A percentile compares a stretch with the other conserved stretches of the same genome.
Conservation (phyloP, 2,329 filamentous ascomycete species). For the Fusarium brevicatenulatum region DNA sequence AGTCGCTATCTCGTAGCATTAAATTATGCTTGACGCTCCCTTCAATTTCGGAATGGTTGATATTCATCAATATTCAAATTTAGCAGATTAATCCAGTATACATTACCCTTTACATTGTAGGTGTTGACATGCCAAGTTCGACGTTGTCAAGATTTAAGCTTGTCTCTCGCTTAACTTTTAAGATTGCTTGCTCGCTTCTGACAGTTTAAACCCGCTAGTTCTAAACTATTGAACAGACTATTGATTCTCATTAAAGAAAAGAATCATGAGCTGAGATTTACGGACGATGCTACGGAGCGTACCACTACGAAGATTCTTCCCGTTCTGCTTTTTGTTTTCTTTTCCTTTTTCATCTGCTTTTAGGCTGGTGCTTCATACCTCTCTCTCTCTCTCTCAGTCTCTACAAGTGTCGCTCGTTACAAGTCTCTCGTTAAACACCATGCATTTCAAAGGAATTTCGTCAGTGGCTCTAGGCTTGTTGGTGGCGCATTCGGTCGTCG, state of each 20-base stretch:
- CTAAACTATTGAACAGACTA: neutral
- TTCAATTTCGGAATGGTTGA: no score
- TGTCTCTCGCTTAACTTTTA: neutral
- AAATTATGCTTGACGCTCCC: no score
- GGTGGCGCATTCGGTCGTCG: neutral
- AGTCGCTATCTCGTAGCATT: no score
- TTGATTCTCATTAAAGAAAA: neutral
- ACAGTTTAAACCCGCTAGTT: neutral
- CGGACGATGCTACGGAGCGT: rapidly evolving
- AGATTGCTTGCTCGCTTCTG: neutral
- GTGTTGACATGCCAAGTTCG: neutral
- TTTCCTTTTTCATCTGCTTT: neutral
- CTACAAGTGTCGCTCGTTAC: neutral
- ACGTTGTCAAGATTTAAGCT: neutral
- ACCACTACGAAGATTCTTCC: neutral
- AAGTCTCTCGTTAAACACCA: neutral
- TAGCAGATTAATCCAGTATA: no score
- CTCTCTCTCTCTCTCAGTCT: neutral
- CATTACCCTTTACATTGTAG: no score
- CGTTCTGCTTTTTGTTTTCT: neutral
- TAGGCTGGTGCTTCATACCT: neutral
- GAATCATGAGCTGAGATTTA: neutral
- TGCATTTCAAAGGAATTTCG: neutral
- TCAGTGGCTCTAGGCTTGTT: rapidly evolving
- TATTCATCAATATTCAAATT: no score